These are phyloP conservation scores for Populus euphratica DNA, from an alignment of 345 rosid genomes.

Conservation along the genomic window DNA sequence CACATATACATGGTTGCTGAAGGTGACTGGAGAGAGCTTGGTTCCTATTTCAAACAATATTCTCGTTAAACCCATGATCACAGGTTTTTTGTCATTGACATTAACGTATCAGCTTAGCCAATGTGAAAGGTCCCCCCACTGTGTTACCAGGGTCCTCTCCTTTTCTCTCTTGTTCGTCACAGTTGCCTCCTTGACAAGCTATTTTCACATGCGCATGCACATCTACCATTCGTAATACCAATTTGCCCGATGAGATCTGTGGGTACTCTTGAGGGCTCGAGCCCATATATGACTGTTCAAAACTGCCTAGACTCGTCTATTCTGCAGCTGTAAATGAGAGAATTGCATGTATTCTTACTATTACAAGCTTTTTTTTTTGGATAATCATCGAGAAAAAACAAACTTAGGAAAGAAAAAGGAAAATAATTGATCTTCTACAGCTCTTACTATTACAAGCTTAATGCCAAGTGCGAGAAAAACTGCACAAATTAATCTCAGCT, in stretches of 20 bases:
- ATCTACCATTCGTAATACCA: not conserved
- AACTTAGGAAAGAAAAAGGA: no score
- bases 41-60: not conserved
- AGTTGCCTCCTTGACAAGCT: not conserved
- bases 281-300: not conserved
- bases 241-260: not conserved
- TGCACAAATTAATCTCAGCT: no score
- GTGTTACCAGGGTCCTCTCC: not conserved
- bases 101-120: not conserved
- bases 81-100: not conserved
- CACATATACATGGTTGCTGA: no score
- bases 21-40: not conserved
- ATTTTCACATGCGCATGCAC: not conserved
- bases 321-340: not conserved
- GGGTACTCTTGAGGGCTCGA: not conserved
- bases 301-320: not conserved
- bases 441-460: not conserved
- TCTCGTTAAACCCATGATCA: not conserved
- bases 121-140: not conserved
- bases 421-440: no score
- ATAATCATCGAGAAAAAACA: no score
- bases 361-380: no score
- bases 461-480: not conserved
- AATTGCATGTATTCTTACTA: not conserved
- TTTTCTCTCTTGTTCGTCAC: not conserved